Base-by-base conservation (phyloP, 1,284 basidiomycete genomes). In the Volvariella surrecta region DNA sequence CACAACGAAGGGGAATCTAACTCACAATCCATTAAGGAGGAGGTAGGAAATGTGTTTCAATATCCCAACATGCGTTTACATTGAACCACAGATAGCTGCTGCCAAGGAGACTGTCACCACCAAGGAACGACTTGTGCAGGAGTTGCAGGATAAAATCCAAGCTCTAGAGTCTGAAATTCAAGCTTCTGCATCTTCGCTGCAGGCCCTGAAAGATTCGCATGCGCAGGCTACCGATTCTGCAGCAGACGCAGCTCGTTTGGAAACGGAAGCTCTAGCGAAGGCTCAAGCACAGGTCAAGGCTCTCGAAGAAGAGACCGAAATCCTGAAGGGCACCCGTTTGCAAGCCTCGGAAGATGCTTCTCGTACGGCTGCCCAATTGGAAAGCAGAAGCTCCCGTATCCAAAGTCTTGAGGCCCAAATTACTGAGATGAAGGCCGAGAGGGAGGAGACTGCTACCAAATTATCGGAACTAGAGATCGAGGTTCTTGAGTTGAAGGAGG, bases 391-490 rank as follows among this genome's bases (percentile, higher is more conserved):
- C 4, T 42, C 45, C 15, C 40, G 24, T 18, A 31, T 46, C 16
- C 24, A 31, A 22, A 16, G 24, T n/a, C 45, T 46, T 6, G 45
- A 46, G 21, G 4, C 19, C 2, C 45, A 68, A 53, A 61, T 76
- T 35, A 50, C 61, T 28, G 63, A 66, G 18, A 57, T 89, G 44
- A 76, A 74, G 54, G 58, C 59, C 16, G 84, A 89, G 62, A 79
- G 79, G 54, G 85, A 87, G 50, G 88, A 90, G 51, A 76, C 69
- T 40, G 77, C 82, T 38, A 74, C 67, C 53, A 89, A 82, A 58
- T 69, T 93, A 10, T 85, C 82, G 1, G 81, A 87, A 50, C 70
- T 91, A 10, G 85, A 92, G 62, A 65, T 86, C 38, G 82, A 89
- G 55, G 71, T 89, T 30, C 66, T 91, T 43, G 89, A 91, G 61